Conservation (phyloP, 805 yeast species). For the Komagataella pseudopastoris region DNA sequence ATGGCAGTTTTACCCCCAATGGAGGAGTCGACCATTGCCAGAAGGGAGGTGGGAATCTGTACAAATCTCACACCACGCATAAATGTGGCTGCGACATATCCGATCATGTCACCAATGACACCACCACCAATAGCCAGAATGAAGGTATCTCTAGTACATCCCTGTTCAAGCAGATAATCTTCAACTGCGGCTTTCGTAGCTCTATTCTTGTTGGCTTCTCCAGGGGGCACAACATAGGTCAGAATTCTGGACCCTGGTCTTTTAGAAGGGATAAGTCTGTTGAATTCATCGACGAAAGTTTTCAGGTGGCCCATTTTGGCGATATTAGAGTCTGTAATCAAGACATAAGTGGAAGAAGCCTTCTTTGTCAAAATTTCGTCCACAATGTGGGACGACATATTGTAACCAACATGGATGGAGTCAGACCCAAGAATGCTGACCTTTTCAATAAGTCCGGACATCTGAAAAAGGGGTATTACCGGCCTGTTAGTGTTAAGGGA, state of each 20-base stretch:
- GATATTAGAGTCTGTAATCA: conserved; percentile 79
- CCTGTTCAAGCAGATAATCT: conserved; percentile 67
- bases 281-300: conserved; percentile 29
- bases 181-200: conserved; percentile 87
- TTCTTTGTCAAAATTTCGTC: conserved; percentile 44
- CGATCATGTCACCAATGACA: conserved; percentile 97
- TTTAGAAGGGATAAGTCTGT: conserved; percentile 16
- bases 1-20: conserved; percentile 98
- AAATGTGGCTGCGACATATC: conserved; percentile 97
- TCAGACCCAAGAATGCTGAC: conserved; percentile 74
- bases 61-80: conserved; percentile 95
- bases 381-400: conserved; percentile 63
- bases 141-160: conserved; percentile 94
- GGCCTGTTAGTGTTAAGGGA: conserved; percentile 33
- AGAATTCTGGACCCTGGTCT: conserved; percentile 55
- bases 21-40: conserved; percentile 97
- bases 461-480: conserved; percentile 26
- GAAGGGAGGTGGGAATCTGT: conserved; percentile 85
- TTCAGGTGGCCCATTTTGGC: conserved; percentile 49
- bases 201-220: conserved; percentile 82
- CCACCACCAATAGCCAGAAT: conserved; percentile 96
- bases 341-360: conserved; percentile 83
- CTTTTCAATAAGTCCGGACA: background rate
- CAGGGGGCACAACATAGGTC: conserved; percentile 73
- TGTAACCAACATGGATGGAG: conserved; percentile 82